A percentile compares a stretch with the other conserved stretches of the same genome.
Conservation (phyloP, 2,329 filamentous ascomycete species). For the Colletotrichum sp. region DNA sequence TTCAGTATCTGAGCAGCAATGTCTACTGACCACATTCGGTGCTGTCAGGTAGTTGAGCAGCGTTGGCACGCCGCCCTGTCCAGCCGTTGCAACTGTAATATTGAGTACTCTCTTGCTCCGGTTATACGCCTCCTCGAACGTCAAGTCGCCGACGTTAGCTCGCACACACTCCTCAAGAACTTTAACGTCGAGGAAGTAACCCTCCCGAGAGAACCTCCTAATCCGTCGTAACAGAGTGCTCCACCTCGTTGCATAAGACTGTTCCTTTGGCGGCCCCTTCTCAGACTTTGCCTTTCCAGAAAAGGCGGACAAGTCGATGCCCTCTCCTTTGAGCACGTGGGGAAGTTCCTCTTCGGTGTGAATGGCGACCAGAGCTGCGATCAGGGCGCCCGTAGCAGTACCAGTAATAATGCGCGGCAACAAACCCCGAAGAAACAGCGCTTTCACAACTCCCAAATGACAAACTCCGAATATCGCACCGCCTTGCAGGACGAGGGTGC, state of each 20-base stretch:
- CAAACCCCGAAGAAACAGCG: slow-evolving; percentile 78
- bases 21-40: slow-evolving; percentile 79
- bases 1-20: neutral
- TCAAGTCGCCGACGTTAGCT: slow-evolving; percentile 85
- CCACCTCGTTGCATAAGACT: slow-evolving; percentile 48
- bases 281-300: slow-evolving; percentile 34
- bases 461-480: slow-evolving; percentile 91
- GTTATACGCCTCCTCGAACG: slow-evolving; percentile 90
- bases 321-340: slow-evolving; percentile 75
- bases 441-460: slow-evolving; percentile 89
- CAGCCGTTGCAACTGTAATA: slow-evolving; percentile 84
- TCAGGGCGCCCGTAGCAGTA: slow-evolving; percentile 87
- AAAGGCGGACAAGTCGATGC: slow-evolving; percentile 85
- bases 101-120: slow-evolving; percentile 87
- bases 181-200: slow-evolving; percentile 82
- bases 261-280: slow-evolving; percentile 35
- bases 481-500: slow-evolving; percentile 84
- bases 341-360: slow-evolving; percentile 87
- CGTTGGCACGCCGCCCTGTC: slow-evolving; percentile 78
- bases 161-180: slow-evolving; percentile 85
- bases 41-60: slow-evolving; percentile 92
- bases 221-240: slow-evolving; percentile 70
- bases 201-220: slow-evolving; percentile 73
- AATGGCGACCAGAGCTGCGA: slow-evolving; percentile 85
- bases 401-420: slow-evolving; percentile 91